Evolutionary conservation across 202 grass and related monocot species (phyloP), one percentile per base, ranked within the genome.

Genomic region (Saccharum hybrid): DNA sequence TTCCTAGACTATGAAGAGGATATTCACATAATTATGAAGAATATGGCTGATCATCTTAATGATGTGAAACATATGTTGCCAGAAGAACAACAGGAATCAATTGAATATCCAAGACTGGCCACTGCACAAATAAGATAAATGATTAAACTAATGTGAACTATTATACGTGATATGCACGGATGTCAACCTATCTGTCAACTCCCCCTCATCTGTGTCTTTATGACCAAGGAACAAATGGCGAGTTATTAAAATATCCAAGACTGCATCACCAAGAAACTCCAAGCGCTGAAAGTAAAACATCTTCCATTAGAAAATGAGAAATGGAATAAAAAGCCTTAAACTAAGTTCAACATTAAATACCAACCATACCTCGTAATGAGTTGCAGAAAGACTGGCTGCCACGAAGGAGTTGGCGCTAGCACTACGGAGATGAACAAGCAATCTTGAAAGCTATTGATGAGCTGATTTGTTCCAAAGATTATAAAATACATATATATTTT

Each of bases 181-280:
- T 70, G 70, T 36, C 4, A 12, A 80, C 49, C 67, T 19, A 89
- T 95, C 92, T 77, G 92, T 98, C 83, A 98, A 74, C 75, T 95
- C 87, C 63, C 92, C 96, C 41, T 94, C 92, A 74, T 87, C 87
- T 16, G 86, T 85, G 71, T 98, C 87, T 81, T 86, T 87, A 80
- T 98, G 82, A 74, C 67, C 85, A 81, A 87, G 37, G 87, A 93
- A 98, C 56, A 92, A 71, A 82, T 98, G 80, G 30, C 22, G 79
- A 16, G 92, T 95, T 86, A 98, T 83, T 48, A 98, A 87, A 62
- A 98, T 81, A 83, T 93, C 96, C 86, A 98, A 84, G 41, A 95
- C 91, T 8, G 92, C 91, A 80, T 98, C 96, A 6, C 92, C 96
- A 77, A 98, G 86, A 72, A 98, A 95, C 83, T 98, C 96, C 59